These are phyloP conservation scores for Neurospora hispaniola DNA, from an alignment of 495 filamentous ascomycete species.

Conservation along the genomic window DNA sequence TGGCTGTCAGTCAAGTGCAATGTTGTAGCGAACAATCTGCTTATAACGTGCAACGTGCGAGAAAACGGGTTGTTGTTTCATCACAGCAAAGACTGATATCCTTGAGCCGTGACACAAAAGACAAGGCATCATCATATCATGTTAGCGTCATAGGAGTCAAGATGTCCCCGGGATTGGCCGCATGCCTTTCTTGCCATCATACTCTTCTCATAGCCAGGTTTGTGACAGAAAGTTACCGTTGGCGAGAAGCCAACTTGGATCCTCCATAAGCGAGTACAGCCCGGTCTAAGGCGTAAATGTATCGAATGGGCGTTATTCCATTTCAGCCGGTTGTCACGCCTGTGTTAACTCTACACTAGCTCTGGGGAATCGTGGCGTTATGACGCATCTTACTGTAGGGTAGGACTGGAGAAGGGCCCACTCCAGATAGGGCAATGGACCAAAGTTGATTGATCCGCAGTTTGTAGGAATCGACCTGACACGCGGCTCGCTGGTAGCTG, in stretches of 20 bases:
- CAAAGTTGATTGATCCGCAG: conserved; percentile 10
- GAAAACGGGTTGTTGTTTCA: neutral
- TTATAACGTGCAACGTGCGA: neutral
- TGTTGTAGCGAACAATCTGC: neutral
- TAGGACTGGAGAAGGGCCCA: conserved; percentile 3
- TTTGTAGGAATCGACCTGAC: conserved; percentile 11
- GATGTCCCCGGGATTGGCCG: neutral
- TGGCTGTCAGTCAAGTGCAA: neutral
- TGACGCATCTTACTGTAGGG: neutral
- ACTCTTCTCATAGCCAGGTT: neutral
- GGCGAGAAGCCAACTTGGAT: neutral
- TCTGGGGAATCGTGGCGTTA: conserved; percentile 11
- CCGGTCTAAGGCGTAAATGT: neutral
- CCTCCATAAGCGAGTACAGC: neutral
- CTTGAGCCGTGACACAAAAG: neutral
- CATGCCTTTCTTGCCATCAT: neutral
- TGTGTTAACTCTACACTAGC: conserved; percentile 1
- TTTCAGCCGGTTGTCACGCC: conserved; percentile 1
- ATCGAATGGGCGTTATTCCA: neutral
- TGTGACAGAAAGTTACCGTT: neutral
- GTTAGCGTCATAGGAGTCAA: neutral
- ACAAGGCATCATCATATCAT: neutral
- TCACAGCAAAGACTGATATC: neutral
- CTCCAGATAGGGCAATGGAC: neutral
- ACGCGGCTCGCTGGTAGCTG: conserved; percentile 9